Evolutionary conservation across 441 rosid species (phyloP).

Genomic region (Brassica balearica): DNA sequence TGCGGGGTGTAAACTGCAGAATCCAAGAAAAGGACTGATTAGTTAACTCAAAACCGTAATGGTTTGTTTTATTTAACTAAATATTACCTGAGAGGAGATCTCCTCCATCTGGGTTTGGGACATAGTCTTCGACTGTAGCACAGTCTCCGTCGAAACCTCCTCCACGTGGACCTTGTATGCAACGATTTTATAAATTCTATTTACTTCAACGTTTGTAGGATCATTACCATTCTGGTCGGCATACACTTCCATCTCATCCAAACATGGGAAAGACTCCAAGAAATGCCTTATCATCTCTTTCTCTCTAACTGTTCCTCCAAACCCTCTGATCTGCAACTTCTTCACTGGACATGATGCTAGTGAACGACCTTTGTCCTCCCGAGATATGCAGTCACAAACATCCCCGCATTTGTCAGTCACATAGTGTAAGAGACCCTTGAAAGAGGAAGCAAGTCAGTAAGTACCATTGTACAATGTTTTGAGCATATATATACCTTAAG

Average conservation of each 20-base stretch:
- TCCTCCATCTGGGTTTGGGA: constrained; percentile 14
- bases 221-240: neutral
- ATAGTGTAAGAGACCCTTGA: neutral
- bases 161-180: neutral
- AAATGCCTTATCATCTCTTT: constrained; percentile 3
- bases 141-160: neutral
- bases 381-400: neutral
- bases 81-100: constrained; percentile 1
- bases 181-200: neutral
- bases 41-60: neutral
- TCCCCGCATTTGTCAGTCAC: constrained; percentile 1
- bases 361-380: neutral
- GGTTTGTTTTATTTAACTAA: neutral
- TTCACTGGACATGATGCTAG: neutral
- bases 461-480: constrained; percentile 2
- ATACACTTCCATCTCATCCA: neutral
- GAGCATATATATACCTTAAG: neutral
- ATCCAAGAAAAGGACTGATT: neutral
- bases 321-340: neutral
- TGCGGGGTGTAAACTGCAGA: constrained; percentile 4
- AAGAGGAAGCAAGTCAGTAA: neutral
- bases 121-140: neutral
- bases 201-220: neutral
- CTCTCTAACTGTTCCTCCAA: neutral
- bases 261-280: neutral